A percentile compares a stretch with the other conserved stretches of the same genome.
Conservation (phyloP, 345 rosid species). For the Citrus hindsii region DNA sequence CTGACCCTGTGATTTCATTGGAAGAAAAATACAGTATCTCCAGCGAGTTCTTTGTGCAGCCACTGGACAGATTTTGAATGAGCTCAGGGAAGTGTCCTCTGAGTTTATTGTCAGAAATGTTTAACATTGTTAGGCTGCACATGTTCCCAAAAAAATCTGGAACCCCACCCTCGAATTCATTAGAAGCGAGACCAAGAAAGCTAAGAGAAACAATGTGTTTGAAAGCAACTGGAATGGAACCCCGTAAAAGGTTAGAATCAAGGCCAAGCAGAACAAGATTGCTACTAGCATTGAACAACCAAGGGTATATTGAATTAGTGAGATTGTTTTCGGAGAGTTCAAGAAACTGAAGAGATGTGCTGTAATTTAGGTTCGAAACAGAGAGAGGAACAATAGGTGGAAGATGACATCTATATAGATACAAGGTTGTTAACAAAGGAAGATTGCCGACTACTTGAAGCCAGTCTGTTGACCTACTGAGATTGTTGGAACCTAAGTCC, state of each 20-base stretch:
- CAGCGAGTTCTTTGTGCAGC: neutral
- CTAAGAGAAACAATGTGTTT: neutral
- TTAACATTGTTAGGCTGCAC: neutral
- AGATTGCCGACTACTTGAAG: neutral
- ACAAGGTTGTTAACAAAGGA: neutral
- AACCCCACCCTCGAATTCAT: neutral
- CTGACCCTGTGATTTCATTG: slow-evolving; percentile 15
- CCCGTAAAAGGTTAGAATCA: neutral
- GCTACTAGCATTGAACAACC: slow-evolving; percentile 3
- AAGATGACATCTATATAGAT: neutral
- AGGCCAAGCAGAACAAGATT: slow-evolving; percentile 10
- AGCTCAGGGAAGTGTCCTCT: neutral
- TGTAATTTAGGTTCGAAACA: neutral
- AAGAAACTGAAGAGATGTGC: neutral
- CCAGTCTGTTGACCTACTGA: slow-evolving; percentile 11
- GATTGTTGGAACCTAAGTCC: neutral
- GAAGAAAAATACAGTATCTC: neutral
- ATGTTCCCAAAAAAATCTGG: neutral
- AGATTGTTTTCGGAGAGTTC: neutral
- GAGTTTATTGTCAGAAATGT: neutral
- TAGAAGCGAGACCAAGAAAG: neutral
- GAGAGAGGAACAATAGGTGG: neutral
- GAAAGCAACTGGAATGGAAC: slow-evolving; percentile 1
- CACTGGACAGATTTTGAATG: slow-evolving; percentile 3
- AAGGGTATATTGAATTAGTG: neutral